phyloP scores from a whole-genome alignment of 2,329 filamentous ascomycete genomes.

The Fusarium acutatum region DNA sequence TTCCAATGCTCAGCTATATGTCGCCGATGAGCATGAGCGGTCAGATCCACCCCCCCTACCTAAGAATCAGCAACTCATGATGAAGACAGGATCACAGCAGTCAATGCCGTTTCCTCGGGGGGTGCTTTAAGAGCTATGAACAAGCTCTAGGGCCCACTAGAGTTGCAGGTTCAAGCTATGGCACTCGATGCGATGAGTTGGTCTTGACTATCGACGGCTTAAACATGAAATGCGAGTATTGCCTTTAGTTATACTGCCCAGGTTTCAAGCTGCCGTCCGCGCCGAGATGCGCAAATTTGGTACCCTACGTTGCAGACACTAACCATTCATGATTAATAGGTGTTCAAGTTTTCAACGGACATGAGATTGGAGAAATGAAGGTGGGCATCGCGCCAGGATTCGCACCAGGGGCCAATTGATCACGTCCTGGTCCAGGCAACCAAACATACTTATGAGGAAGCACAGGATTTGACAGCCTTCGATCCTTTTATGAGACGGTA shows the following conservation, averaged over 20 bases:
- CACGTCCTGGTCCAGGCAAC: background rate
- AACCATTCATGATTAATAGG: background rate
- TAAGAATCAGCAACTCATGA: background rate
- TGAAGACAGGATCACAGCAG: fast-evolving
- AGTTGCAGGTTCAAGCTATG: background rate
- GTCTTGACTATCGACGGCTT: background rate
- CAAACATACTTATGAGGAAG: fast-evolving
- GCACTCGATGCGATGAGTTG: too few relatives aligned
- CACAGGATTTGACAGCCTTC: background rate
- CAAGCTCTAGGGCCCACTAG: too few relatives aligned
- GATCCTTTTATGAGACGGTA: too few relatives aligned
- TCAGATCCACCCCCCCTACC: background rate
- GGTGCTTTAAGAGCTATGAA: too few relatives aligned
- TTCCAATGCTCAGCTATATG: background rate
- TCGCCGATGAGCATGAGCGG: background rate
- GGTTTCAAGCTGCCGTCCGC: background rate
- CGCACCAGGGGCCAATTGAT: background rate
- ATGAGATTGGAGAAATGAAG: background rate
- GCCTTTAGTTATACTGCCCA: background rate
- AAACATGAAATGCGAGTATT: constrained; percentile 1
- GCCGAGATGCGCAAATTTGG: background rate
- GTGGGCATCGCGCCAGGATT: background rate
- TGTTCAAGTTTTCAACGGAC: background rate
- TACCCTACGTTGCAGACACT: background rate
- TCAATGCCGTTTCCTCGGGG: background rate